Evolutionary conservation across 2,329 filamentous ascomycete genomes (phyloP).

Genomic region (Penicillium frequentans): DNA sequence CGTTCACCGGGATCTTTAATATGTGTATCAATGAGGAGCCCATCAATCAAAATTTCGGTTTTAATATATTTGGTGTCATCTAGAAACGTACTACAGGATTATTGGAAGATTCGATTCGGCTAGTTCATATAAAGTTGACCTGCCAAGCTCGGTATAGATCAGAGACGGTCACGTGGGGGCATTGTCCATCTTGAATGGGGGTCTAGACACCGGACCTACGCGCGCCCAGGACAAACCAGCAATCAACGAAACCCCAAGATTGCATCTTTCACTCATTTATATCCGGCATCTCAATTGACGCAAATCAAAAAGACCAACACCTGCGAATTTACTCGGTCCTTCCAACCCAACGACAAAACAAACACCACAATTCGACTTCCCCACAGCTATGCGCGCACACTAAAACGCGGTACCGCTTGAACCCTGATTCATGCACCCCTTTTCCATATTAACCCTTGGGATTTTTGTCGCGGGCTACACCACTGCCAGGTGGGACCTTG

Average conservation of each 20-base stretch:
- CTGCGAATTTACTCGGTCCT: neutral
- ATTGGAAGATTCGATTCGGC: neutral
- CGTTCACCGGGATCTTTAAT: slow-evolving; percentile 4
- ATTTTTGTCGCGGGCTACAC: slow-evolving; percentile 99
- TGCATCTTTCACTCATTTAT: neutral
- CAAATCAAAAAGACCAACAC: no score
- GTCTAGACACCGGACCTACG: slow-evolving; percentile 13
- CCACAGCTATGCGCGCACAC: slow-evolving; percentile 33
- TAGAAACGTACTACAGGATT: neutral
- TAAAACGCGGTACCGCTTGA: slow-evolving; percentile 26
- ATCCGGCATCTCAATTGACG: neutral
- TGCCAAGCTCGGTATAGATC: slow-evolving; percentile 1
- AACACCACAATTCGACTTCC: neutral
- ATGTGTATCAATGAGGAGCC: neutral
- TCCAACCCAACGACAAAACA: neutral
- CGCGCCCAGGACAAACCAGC: slow-evolving; percentile 5
- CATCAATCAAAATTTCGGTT: neutral
- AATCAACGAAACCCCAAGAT: neutral
- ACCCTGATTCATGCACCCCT: slow-evolving; percentile 79
- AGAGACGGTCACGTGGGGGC: slow-evolving; percentile 17
- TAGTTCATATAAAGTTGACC: neutral
- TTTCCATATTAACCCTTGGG: slow-evolving; percentile 90
- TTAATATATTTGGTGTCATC: neutral
- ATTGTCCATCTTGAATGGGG: slow-evolving; percentile 3
- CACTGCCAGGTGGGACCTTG: slow-evolving; percentile 97